Conservation (phyloP, 2,329 filamentous ascomycete genomes). For the Epichloe sp. region DNA sequence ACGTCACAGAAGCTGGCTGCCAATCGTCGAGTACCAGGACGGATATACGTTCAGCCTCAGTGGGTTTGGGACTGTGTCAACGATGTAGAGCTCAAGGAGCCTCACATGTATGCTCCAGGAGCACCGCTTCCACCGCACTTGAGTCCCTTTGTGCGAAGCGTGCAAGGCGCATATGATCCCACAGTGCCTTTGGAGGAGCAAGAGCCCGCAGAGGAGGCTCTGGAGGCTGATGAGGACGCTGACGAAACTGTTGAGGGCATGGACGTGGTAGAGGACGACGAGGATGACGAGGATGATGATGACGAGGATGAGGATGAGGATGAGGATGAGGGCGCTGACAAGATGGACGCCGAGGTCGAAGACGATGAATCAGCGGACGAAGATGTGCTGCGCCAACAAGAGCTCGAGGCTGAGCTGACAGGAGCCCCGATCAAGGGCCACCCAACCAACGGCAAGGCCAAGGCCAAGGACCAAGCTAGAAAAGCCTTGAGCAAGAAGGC, state of each 20-base stretch:
- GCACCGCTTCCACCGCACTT: slow-evolving; percentile 84
- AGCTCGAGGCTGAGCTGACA: slow-evolving; percentile 83
- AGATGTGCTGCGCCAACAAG: slow-evolving; percentile 64
- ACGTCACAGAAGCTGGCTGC: slow-evolving; percentile 42
- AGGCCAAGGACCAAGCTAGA: slow-evolving; percentile 55
- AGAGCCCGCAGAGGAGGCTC: slow-evolving; percentile 73
- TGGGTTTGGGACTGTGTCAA: slow-evolving; percentile 99
- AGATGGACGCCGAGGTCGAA: slow-evolving; percentile 30
- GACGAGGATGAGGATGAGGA: slow-evolving; percentile 31
- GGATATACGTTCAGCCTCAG: slow-evolving; percentile 89
- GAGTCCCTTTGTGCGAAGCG: slow-evolving; percentile 86
- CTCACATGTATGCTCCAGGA: slow-evolving; percentile 81
- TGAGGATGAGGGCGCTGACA: slow-evolving; percentile 33
- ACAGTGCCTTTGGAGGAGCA: slow-evolving; percentile 76
- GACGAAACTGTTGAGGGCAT: slow-evolving; percentile 58
- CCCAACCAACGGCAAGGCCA: slow-evolving; percentile 34
- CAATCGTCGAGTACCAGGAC: slow-evolving; percentile 72
- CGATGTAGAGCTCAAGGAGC: slow-evolving; percentile 72
- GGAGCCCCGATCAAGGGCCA: slow-evolving; percentile 48
- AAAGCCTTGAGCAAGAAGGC: slow-evolving; percentile 59
- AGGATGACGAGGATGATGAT: slow-evolving; percentile 24
- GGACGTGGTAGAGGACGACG: slow-evolving; percentile 39
- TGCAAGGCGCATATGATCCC: slow-evolving; percentile 82
- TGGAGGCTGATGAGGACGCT: slow-evolving; percentile 48
- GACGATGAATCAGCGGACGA: slow-evolving; percentile 35